Conservation (phyloP, 768 basidiomycete genomes). For the Guyanaporus albipodus region DNA sequence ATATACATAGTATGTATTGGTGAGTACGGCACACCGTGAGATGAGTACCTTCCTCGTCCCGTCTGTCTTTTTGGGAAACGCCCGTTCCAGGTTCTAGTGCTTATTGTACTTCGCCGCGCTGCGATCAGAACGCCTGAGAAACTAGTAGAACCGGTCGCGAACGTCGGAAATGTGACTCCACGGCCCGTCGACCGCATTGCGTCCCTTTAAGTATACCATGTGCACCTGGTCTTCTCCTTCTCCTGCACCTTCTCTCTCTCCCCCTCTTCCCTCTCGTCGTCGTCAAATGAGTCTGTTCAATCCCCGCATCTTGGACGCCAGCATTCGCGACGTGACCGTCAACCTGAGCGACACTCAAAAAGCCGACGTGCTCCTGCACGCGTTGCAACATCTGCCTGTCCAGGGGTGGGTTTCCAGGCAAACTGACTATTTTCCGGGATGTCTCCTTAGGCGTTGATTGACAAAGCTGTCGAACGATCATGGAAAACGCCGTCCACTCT, state of each 20-base stretch:
- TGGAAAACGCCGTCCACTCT: constrained; percentile 74
- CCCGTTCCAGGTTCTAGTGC: neutral
- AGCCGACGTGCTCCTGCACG: constrained; percentile 67
- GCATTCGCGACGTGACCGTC: constrained; percentile 62
- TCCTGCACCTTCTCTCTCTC: neutral
- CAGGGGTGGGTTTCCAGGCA: constrained; percentile 48
- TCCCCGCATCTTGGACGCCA: constrained; percentile 72
- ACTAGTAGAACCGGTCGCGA: constrained; percentile 2
- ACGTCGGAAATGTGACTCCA: constrained; percentile 7
- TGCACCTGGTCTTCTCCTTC: neutral
- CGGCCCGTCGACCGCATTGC: constrained; percentile 17
- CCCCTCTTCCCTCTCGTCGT: neutral
- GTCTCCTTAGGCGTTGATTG: constrained; percentile 3
- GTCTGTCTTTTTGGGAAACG: neutral
- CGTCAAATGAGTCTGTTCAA: constrained; percentile 64
- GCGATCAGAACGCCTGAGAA: constrained; percentile 11
- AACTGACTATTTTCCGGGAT: constrained; percentile 1
- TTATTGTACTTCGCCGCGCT: neutral
- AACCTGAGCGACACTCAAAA: constrained; percentile 62
- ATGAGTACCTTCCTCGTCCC: no score
- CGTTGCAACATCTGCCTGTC: constrained; percentile 75
- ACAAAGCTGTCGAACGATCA: constrained; percentile 49
- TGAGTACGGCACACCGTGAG: no score
- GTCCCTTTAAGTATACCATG: constrained; percentile 5
- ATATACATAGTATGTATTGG: no score